Percentiles rank a stretch among this genome's conserved stretches.
These are phyloP conservation scores for Metschnikowia vanudenii DNA, from an alignment of 805 yeast genomes.

Conservation along the genomic window DNA sequence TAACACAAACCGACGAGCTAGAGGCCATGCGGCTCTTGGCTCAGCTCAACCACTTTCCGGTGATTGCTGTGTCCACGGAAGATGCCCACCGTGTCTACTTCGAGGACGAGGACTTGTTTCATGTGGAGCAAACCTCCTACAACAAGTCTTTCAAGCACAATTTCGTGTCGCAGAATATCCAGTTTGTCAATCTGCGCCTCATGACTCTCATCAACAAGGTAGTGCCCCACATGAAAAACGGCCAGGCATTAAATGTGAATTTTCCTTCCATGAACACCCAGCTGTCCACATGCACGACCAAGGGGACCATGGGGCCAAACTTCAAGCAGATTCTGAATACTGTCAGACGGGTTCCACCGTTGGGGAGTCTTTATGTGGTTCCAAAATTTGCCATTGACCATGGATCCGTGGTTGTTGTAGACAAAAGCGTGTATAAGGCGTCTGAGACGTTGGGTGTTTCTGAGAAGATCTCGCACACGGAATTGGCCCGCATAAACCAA, in stretches of 20 bases:
- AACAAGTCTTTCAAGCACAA: slow-evolving; percentile 19
- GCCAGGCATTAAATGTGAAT: slow-evolving; percentile 23
- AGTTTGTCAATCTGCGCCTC: slow-evolving; percentile 27
- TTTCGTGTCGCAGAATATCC: slow-evolving; percentile 23
- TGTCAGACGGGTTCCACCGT: background rate
- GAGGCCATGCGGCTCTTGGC: slow-evolving; percentile 22
- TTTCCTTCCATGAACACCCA: slow-evolving; percentile 31
- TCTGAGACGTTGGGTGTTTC: slow-evolving; percentile 6
- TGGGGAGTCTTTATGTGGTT: slow-evolving; percentile 11
- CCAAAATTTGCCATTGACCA: slow-evolving; percentile 5
- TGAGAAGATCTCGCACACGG: slow-evolving; percentile 5
- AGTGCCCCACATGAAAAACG: slow-evolving; percentile 5
- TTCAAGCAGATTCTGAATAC: slow-evolving; percentile 9
- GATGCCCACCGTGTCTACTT: slow-evolving; percentile 32
- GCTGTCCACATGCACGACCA: slow-evolving; percentile 23
- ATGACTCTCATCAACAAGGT: slow-evolving; percentile 21
- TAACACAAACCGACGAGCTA: slow-evolving; percentile 4
- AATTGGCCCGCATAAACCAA: slow-evolving; percentile 9
- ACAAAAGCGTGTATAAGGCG: slow-evolving; percentile 1
- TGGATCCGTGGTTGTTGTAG: background rate
- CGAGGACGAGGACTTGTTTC: slow-evolving; percentile 32
- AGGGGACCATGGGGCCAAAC: slow-evolving; percentile 8
- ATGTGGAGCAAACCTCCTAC: slow-evolving; percentile 13
- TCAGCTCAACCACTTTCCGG: slow-evolving; percentile 20
- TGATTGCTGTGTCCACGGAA: slow-evolving; percentile 25